Evolutionary conservation across 2,329 filamentous ascomycete genomes (phyloP).

Genomic region (Sclerotinia minor): DNA sequence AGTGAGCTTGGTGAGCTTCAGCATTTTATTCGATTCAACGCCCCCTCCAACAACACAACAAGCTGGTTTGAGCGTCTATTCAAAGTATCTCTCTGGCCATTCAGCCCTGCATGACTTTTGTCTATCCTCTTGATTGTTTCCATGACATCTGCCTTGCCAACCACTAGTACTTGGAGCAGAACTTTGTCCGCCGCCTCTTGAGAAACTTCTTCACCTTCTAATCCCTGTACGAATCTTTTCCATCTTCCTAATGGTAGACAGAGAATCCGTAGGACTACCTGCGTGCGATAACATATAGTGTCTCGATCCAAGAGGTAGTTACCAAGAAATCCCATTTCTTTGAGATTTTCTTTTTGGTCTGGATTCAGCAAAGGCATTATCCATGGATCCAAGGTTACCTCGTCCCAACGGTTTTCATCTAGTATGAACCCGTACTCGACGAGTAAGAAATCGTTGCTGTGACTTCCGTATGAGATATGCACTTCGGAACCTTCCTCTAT

Average conservation of each 20-base stretch:
- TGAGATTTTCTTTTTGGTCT: constrained; percentile 45
- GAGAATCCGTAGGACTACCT: constrained; percentile 52
- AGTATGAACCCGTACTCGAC: constrained; percentile 57
- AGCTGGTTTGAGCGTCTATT: constrained; percentile 36
- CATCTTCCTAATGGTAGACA: constrained; percentile 45
- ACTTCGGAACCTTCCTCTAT: constrained; percentile 64
- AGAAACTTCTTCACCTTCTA: constrained; percentile 49
- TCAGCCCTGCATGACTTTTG: constrained; percentile 27
- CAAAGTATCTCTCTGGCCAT: constrained; percentile 31
- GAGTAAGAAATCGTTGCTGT: constrained; percentile 71
- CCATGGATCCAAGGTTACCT: constrained; percentile 37
- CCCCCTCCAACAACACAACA: constrained; percentile 27
- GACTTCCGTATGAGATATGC: constrained; percentile 67
- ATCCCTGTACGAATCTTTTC: constrained; percentile 48
- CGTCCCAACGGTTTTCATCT: constrained; percentile 38
- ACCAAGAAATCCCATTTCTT: constrained; percentile 51
- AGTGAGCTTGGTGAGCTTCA: background rate
- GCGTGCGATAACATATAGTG: constrained; percentile 55
- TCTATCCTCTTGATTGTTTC: constrained; percentile 26
- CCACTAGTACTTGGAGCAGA: constrained; percentile 40
- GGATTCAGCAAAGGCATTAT: constrained; percentile 36
- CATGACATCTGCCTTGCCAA: constrained; percentile 24
- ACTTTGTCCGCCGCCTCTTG: constrained; percentile 45
- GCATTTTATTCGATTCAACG: constrained; percentile 29
- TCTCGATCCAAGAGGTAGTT: constrained; percentile 53